Evolutionary conservation across 1,284 basidiomycete genomes (phyloP).

Genomic region (Boletellus sp.): DNA sequence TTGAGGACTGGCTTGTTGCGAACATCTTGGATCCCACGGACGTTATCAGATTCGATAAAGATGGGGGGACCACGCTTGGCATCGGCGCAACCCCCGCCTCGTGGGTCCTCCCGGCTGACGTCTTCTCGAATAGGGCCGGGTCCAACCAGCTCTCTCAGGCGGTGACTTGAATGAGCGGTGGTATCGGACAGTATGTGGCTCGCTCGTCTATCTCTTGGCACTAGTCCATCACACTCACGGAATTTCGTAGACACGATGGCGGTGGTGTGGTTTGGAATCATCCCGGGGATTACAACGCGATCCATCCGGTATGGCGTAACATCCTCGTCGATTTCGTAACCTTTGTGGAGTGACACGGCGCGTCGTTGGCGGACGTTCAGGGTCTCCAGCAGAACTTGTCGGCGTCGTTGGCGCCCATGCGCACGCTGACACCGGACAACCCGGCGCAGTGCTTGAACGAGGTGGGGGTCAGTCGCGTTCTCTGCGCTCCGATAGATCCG

Average conservation of each 20-base stretch:
- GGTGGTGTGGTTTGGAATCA: constrained; percentile 13
- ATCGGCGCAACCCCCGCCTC: neutral
- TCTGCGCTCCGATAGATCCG: too few relatives aligned
- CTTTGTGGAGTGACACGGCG: constrained; percentile 33
- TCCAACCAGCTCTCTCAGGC: neutral
- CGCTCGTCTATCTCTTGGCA: too few relatives aligned
- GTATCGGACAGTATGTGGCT: neutral
- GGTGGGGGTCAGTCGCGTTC: constrained; percentile 16
- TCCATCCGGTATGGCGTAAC: constrained; percentile 42
- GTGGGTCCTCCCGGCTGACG: too few relatives aligned
- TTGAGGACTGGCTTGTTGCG: neutral
- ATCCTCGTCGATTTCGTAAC: constrained; percentile 29
- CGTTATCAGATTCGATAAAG: neutral
- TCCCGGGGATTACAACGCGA: constrained; percentile 33
- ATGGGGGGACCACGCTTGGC: neutral
- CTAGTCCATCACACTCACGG: too few relatives aligned
- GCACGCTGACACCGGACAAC: constrained; percentile 15
- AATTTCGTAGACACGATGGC: neutral
- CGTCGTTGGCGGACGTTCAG: constrained; percentile 25
- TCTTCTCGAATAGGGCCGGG: neutral
- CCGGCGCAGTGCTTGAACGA: constrained; percentile 40
- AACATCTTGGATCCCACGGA: neutral
- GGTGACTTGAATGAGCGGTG: neutral
- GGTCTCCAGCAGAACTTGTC: constrained; percentile 23
- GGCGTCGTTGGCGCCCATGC: constrained; percentile 22